Evolutionary conservation across 108 stramenopile genomes (phyloP).

Genomic region (Seminavis robusta): DNA sequence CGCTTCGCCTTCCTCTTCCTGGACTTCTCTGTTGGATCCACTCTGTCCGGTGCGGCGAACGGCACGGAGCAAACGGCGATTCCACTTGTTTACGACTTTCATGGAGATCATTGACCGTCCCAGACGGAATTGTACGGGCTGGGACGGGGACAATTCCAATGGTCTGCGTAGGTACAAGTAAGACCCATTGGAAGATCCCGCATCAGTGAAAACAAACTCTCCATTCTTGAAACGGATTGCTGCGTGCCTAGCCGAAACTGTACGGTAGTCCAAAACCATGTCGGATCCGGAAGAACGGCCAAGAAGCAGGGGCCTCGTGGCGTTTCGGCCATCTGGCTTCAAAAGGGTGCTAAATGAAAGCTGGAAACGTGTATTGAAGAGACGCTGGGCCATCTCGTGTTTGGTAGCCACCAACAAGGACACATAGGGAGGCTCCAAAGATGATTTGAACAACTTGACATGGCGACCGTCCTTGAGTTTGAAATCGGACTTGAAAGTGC

Average conservation of each 20-base stretch:
- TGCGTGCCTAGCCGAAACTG: conserved; percentile 88
- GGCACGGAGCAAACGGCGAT: conserved; percentile 69
- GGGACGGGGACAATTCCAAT: conserved; percentile 75
- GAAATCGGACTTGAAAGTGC: conserved; percentile 94
- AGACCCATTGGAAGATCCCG: conserved; percentile 85
- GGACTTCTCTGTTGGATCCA: conserved; percentile 13
- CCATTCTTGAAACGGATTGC: conserved; percentile 88
- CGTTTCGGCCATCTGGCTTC: conserved; percentile 88
- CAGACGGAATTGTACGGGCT: conserved; percentile 81
- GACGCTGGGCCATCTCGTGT: conserved; percentile 92
- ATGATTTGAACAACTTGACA: conserved; percentile 89
- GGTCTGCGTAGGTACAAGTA: conserved; percentile 84
- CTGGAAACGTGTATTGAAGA: conserved; percentile 96
- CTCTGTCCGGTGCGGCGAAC: conserved; percentile 55
- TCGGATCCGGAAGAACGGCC: conserved; percentile 92
- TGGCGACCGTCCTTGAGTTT: conserved; percentile 86
- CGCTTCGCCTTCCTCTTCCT: conserved; percentile 16
- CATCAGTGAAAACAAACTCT: conserved; percentile 88
- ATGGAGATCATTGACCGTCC: conserved; percentile 86
- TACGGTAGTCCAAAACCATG: conserved; percentile 96
- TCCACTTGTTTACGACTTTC: conserved; percentile 90
- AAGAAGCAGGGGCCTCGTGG: conserved; percentile 84
- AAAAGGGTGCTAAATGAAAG: conserved; percentile 90
- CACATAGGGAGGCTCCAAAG: conserved; percentile 93
- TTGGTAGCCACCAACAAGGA: conserved; percentile 94